Conservation (phyloP, 2,329 filamentous ascomycete genomes). For the Phaeosphaeriaceae sp. region DNA sequence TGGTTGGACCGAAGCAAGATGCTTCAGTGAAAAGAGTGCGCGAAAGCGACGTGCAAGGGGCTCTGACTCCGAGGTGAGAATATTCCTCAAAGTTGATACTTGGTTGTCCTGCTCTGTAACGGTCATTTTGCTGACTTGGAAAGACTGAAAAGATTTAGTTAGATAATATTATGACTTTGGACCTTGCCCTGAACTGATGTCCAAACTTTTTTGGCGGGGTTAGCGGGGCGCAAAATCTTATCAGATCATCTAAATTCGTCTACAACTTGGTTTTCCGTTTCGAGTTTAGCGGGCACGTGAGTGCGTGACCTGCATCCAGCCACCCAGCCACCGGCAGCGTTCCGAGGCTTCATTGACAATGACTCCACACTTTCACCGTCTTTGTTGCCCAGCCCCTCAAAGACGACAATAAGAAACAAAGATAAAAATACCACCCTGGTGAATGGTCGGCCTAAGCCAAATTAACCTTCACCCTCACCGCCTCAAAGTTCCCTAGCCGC, state of each 20-base stretch:
- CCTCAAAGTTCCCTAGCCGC: not conserved
- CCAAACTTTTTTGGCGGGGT: slow-evolving; percentile 38
- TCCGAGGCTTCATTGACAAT: slow-evolving; percentile 24
- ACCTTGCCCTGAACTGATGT: slow-evolving; percentile 14
- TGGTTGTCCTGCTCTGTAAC: slow-evolving; percentile 50
- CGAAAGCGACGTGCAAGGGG: slow-evolving; percentile 90
- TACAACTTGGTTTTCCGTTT: not conserved
- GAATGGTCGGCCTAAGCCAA: slow-evolving; percentile 9
- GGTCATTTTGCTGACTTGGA: slow-evolving; percentile 28
- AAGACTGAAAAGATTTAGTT: not conserved
- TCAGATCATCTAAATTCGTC: slow-evolving; percentile 26
- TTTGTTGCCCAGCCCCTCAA: slow-evolving; percentile 15
- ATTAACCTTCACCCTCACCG: slow-evolving; percentile 27
- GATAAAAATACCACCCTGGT: slow-evolving; percentile 9
- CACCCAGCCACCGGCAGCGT: slow-evolving; percentile 7
- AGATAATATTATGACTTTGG: too few relatives aligned
- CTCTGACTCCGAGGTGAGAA: slow-evolving; percentile 78
- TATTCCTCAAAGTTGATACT: slow-evolving; percentile 71
- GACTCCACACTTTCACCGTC: slow-evolving; percentile 18
- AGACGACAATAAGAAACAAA: slow-evolving; percentile 18
- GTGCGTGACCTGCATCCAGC: slow-evolving; percentile 15
- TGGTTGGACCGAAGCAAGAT: slow-evolving; percentile 75
- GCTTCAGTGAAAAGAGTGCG: slow-evolving; percentile 96
- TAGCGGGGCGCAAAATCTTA: slow-evolving; percentile 32
- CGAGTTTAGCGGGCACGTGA: slow-evolving; percentile 2